phyloP scores from a whole-genome alignment of 352 stramenopile genomes.

The Globisporangium nodosum region DNA sequence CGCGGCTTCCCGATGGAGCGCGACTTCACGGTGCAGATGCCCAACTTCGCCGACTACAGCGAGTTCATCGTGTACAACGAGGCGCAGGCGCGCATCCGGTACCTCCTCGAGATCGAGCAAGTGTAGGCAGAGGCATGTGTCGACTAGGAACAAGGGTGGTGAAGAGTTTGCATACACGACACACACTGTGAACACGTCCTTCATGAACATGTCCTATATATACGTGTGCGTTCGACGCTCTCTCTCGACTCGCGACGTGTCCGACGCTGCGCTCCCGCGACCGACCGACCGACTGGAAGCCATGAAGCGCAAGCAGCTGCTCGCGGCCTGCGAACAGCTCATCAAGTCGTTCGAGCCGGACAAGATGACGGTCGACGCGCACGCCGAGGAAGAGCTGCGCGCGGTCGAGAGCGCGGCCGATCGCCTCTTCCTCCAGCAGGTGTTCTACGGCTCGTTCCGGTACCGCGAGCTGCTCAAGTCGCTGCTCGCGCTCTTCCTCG shows the following conservation, averaged over 20 bases:
- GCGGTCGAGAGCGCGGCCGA: constrained; percentile 30
- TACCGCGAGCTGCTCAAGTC: constrained; percentile 82
- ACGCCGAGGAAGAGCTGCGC: constrained; percentile 60
- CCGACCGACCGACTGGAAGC: neutral
- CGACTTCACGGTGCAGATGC: constrained; percentile 18
- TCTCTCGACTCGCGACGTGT: neutral
- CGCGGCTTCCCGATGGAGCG: constrained; percentile 12
- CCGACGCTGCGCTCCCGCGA: neutral
- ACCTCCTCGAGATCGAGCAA: constrained; percentile 15
- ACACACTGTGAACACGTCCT: too few species aligned
- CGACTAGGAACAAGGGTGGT: too few species aligned
- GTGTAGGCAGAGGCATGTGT: neutral
- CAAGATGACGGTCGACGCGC: constrained; percentile 68
- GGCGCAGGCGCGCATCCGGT: constrained; percentile 16
- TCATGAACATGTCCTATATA: too few species aligned
- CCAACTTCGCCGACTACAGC: constrained; percentile 11
- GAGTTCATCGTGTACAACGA: constrained; percentile 23
- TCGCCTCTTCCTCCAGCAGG: constrained; percentile 76
- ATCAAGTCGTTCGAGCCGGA: constrained; percentile 77
- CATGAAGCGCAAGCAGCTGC: constrained; percentile 80
- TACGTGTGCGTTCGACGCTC: too few species aligned
- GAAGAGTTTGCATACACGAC: neutral
- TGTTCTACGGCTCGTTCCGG: constrained; percentile 88
- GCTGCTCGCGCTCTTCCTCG: constrained; percentile 79
- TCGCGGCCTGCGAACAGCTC: constrained; percentile 57